Conservation (phyloP, 2,329 filamentous ascomycete genomes). For the Fusarium agapanthi region DNA sequence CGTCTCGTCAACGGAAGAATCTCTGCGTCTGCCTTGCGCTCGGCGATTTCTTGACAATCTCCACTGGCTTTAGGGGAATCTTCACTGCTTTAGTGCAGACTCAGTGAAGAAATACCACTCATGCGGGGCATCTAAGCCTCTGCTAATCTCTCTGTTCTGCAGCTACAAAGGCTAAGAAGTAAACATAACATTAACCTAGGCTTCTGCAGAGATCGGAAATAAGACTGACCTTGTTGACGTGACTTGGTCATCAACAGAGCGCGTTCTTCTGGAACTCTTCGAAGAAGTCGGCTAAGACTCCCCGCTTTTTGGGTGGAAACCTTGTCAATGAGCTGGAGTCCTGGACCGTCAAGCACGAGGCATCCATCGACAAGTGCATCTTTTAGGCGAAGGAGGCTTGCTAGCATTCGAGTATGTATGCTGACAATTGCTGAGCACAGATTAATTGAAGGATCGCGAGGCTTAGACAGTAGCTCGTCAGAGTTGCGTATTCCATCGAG, state of each 20-base stretch:
- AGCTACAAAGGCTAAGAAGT: slow-evolving; percentile 3
- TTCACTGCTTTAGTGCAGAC: slow-evolving; percentile 1
- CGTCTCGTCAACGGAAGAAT: slow-evolving; percentile 12
- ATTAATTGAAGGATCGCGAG: slow-evolving; percentile 17
- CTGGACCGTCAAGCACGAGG: slow-evolving; percentile 12
- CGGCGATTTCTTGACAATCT: slow-evolving; percentile 20
- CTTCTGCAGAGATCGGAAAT: neutral
- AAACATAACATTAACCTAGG: neutral
- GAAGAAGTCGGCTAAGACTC: slow-evolving; percentile 13
- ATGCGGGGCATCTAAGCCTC: neutral
- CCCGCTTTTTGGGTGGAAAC: slow-evolving; percentile 25
- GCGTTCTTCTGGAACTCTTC: slow-evolving; percentile 29
- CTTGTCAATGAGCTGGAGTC: slow-evolving; percentile 4
- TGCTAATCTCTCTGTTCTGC: slow-evolving; percentile 10
- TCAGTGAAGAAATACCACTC: slow-evolving; percentile 6
- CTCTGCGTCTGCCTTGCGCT: slow-evolving; percentile 14
- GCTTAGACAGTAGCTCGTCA: slow-evolving; percentile 8
- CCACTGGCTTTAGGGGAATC: slow-evolving; percentile 10
- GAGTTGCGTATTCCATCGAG: neutral
- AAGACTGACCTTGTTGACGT: neutral
- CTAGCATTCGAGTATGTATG: slow-evolving; percentile 4
- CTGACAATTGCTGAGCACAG: neutral
- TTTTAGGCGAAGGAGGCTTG: slow-evolving; percentile 17
- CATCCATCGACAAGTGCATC: slow-evolving; percentile 16
- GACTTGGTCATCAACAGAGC: neutral